These are phyloP conservation scores for Leishmania lainsoni DNA, from an alignment of 208 protist genomes.

Conservation along the genomic window DNA sequence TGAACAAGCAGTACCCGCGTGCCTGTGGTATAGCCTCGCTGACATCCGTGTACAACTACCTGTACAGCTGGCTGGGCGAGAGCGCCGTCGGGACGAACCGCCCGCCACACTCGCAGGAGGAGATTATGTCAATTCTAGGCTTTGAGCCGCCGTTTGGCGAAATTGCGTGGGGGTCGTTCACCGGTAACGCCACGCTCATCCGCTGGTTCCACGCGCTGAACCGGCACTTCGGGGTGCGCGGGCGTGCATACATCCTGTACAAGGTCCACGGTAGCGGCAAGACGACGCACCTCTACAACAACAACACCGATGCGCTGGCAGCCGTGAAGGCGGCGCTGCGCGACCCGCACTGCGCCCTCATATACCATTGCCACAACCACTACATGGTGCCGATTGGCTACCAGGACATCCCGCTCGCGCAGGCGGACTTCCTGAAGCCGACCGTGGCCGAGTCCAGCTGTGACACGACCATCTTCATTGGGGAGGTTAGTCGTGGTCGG, in stretches of 20 bases:
- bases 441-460: conserved; percentile 41
- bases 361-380: conserved; percentile 95
- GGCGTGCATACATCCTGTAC: conserved; percentile 80
- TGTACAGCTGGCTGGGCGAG: conserved; percentile 87
- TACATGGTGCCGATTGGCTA: conserved; percentile 93
- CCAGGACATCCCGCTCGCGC: conserved; percentile 80
- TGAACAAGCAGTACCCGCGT: conserved; percentile 91
- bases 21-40: conserved; percentile 90
- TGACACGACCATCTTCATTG: conserved; percentile 90
- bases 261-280: conserved; percentile 74
- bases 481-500: conserved; percentile 87
- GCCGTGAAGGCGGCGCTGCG: conserved; percentile 72
- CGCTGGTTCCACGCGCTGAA: conserved; percentile 93
- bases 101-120: conserved; percentile 83
- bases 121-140: conserved; percentile 87
- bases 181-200: conserved; percentile 90
- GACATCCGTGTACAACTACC: conserved; percentile 91
- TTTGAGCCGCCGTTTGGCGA: conserved; percentile 90
- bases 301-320: conserved; percentile 48
- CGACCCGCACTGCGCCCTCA: conserved; percentile 76
- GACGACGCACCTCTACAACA: conserved; percentile 69
- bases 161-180: conserved; percentile 91
- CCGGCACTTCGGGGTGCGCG: conserved; percentile 62
- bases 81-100: conserved; percentile 35
- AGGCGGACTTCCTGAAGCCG: conserved; percentile 71